Percentiles rank a stretch among this genome's conserved stretches.
These are phyloP conservation scores for Aspergillus calidoustus DNA, from an alignment of 2,329 filamentous ascomycete genomes.

Conservation along the genomic window DNA sequence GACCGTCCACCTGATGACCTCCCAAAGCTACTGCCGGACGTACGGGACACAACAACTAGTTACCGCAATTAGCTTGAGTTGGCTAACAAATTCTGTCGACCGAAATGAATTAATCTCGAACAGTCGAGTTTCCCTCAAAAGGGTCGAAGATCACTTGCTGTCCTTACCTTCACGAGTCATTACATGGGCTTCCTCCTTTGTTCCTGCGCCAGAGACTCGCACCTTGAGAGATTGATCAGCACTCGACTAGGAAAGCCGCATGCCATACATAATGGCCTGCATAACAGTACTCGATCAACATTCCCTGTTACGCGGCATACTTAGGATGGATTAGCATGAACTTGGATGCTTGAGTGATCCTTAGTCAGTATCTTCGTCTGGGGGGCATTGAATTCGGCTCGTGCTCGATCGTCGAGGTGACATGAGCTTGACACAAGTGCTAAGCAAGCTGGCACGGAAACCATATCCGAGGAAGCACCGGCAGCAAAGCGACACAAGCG, in stretches of 20 bases:
- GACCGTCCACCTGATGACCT: not conserved
- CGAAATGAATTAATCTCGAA: not conserved
- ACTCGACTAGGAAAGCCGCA: not conserved
- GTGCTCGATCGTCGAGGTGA: not conserved
- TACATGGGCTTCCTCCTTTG: not conserved
- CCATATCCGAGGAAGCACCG: not conserved
- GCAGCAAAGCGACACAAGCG: not conserved
- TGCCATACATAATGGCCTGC: not conserved
- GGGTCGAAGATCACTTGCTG: not conserved
- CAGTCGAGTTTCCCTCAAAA: too few relatives aligned
- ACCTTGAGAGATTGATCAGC: not conserved
- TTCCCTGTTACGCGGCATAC: constrained; percentile 5
- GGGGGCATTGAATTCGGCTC: not conserved
- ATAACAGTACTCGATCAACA: not conserved
- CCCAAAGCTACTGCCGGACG: not conserved
- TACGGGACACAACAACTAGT: too few relatives aligned
- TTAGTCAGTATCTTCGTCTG: not conserved
- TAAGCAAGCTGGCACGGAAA: not conserved
- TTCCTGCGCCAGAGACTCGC: not conserved
- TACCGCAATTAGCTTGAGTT: too few relatives aligned
- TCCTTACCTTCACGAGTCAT: not conserved
- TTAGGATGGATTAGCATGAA: not conserved
- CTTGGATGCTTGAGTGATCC: not conserved
- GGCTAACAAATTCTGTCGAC: not conserved
- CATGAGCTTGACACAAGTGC: not conserved